Base-by-base conservation (phyloP, 169 alveolate species). In the Eimeria zaria region DNA sequence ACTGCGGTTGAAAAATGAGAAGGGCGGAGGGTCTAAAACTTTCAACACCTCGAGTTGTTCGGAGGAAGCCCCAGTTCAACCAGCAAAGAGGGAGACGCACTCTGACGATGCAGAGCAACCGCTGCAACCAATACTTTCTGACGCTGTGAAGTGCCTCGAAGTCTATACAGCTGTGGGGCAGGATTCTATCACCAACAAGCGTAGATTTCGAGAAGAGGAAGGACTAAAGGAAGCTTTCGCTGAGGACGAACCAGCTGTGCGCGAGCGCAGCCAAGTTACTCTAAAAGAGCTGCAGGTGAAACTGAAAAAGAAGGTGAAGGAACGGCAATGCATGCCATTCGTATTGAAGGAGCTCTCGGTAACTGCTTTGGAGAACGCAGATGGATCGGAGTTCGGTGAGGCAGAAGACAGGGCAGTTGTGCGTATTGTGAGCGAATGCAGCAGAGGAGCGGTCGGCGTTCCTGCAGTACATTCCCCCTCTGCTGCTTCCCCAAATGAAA, bases 211-310 rank as follows among this genome's bases (percentile, higher is more conserved):
- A 87, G 93, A 87, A 53, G 93, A 87, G 39, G 93, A 46, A 36
- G 46, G 41, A 12, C 67, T 87, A 16, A 24, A 39, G 81, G 83
- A 69, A 58, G 93, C 81, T 30, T 85, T 85, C 24, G 93, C 60
- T 20, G 83, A 62, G 3, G 81, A 64, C 18, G 93, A 87, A 27
- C 93, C 81, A 41, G 62, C 64, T 51, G 93, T 87, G 93, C 93
- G 81, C n/a, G 81, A 62, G 64, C 93, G 93, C 93, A 87, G 93
- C 62, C 93, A 62, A 41, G n/a, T 87, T 18, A 87, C 83, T 58
- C 24, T 87, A 24, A 2, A 39, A 51, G 93, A 87, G 93, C 93
- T 87, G 46, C 64, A 87, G 67, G 20, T 39, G 44, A 36, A 16
- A 30, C 81, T 87, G 60, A 87, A 87, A 27, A 60, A 30, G n/a